Conservation (phyloP, 768 basidiomycete genomes). For the Auriscalpium orientale region DNA sequence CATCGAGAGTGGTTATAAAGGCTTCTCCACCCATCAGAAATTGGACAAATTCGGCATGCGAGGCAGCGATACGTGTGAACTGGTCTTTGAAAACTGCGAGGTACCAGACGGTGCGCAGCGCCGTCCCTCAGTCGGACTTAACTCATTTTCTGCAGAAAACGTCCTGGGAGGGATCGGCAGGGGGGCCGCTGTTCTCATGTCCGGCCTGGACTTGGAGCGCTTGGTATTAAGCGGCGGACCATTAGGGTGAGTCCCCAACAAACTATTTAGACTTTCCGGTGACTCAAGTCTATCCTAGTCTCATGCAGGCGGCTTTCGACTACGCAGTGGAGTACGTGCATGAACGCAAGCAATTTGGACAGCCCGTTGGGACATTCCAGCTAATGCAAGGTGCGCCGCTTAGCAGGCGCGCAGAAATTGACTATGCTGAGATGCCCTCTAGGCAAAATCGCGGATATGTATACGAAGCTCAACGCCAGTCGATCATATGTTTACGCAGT, state of each 20-base stretch:
- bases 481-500: constrained; percentile 92
- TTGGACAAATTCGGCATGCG: constrained; percentile 97
- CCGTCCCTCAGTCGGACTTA: no score
- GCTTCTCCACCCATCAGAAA: constrained; percentile 85
- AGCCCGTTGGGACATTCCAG: constrained; percentile 85
- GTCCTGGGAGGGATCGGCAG: constrained; percentile 73
- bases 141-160: constrained; percentile 47
- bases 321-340: constrained; percentile 86
- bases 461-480: constrained; percentile 84
- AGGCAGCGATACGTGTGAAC: constrained; percentile 90
- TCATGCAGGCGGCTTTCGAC: constrained; percentile 94
- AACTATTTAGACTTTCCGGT: background rate
- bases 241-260: constrained; percentile 50
- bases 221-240: constrained; percentile 90
- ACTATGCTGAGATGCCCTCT: constrained; percentile 7
- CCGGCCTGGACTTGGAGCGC: constrained; percentile 86
- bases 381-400: constrained; percentile 80
- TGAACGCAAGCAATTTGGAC: constrained; percentile 85
- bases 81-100: constrained; percentile 85
- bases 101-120: constrained; percentile 68
- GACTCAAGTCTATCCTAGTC: constrained; percentile 30
- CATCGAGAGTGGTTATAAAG: constrained; percentile 72
- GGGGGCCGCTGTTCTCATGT: constrained; percentile 88
- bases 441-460: constrained; percentile 91
- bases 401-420: background rate